Conservation (phyloP, 441 rosid genomes). For the Adansonia gregorii region DNA sequence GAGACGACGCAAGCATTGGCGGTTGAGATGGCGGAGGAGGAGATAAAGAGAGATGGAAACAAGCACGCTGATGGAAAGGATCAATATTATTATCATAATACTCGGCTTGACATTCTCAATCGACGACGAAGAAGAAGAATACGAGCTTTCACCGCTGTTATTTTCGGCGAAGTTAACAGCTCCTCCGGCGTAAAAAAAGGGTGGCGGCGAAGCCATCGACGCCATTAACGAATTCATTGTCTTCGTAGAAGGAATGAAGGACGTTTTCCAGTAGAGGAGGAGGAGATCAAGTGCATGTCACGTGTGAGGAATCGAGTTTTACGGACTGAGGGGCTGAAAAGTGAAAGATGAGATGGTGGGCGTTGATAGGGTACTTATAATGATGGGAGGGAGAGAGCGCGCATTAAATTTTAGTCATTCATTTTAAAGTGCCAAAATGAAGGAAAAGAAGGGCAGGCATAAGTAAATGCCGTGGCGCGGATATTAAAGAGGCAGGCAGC, state of each 20-base stretch:
- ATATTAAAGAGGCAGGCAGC: conserved; percentile 14
- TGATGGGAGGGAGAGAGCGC: not conserved
- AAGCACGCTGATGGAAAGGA: conserved; percentile 59
- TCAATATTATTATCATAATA: conserved; percentile 58
- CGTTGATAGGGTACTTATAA: conserved; percentile 4
- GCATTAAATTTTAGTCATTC: conserved; percentile 11
- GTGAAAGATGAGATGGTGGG: not conserved
- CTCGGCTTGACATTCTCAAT: conserved; percentile 64
- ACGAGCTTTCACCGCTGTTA: conserved; percentile 1
- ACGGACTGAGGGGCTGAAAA: not conserved
- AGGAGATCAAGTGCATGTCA: conserved; percentile 16
- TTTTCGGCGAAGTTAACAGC: not conserved
- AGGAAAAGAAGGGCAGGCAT: not conserved
- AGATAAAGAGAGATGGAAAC: conserved; percentile 73
- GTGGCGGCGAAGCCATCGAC: conserved; percentile 28
- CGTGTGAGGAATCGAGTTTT: conserved; percentile 25
- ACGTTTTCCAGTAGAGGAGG: not conserved
- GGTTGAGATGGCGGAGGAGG: conserved; percentile 74
- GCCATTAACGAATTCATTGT: not conserved
- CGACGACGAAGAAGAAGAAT: conserved; percentile 26
- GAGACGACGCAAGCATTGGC: conserved; percentile 47
- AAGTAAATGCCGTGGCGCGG: conserved; percentile 28
- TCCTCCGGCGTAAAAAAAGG: conserved; percentile 28
- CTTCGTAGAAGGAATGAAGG: not conserved
- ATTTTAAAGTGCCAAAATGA: conserved; percentile 12